Percentiles rank a stretch among this genome's conserved stretches.
phyloP scores from a whole-genome alignment of 2,329 filamentous ascomycete species.

The Colletotrichum costaricense region DNA sequence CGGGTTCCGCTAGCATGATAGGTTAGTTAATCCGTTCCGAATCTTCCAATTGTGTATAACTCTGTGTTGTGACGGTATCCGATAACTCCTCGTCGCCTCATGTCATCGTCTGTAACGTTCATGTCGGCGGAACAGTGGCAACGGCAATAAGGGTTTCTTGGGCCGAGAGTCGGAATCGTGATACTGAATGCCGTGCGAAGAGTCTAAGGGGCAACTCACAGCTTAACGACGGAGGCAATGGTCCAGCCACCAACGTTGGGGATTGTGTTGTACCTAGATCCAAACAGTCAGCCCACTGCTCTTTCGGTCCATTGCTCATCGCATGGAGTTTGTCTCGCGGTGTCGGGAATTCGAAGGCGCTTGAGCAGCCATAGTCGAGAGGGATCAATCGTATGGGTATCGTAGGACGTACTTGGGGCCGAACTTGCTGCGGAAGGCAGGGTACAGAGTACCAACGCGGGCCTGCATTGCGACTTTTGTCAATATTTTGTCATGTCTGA shows the following conservation, averaged over 20 bases:
- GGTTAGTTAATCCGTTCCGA: background rate
- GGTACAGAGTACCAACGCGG: constrained; percentile 26
- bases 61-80: background rate
- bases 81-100: background rate
- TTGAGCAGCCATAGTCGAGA: background rate
- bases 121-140: background rate
- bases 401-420: constrained; percentile 69
- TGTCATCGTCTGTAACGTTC: background rate
- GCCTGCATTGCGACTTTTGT: background rate
- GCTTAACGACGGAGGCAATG: constrained; percentile 54
- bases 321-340: background rate
- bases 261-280: constrained; percentile 68
- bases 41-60: background rate
- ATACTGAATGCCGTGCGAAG: background rate
- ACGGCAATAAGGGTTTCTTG: background rate
- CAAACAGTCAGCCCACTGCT: constrained; percentile 42
- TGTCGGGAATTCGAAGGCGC: too few relatives aligned
- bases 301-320: background rate
- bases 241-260: constrained; percentile 66
- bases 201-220: constrained; percentile 58
- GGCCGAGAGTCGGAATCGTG: background rate
- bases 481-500: background rate
- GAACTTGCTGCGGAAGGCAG: constrained; percentile 60
- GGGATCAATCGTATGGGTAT: background rate
- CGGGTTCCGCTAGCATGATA: constrained; percentile 58